A percentile compares a stretch with the other conserved stretches of the same genome.
These are phyloP conservation scores for Bacterosira constricta DNA, from an alignment of 108 stramenopile genomes.

Conservation along the genomic window DNA sequence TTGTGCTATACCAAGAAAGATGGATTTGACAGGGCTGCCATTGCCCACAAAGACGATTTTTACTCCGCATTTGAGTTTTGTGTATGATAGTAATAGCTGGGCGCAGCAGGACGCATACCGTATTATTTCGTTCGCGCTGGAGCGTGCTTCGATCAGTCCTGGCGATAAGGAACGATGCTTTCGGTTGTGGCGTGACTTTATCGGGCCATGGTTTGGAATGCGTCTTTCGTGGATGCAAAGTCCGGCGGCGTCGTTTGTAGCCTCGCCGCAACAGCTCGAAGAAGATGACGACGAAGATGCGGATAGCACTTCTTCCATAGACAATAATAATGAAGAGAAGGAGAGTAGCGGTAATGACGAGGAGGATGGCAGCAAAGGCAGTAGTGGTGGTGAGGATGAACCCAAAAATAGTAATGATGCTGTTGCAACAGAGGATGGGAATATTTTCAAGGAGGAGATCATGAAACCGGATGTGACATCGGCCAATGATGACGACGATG, in stretches of 20 bases:
- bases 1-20: conserved; percentile 39
- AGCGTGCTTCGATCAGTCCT: conserved; percentile 78
- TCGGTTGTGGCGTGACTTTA: conserved; percentile 84
- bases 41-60: conserved; percentile 79
- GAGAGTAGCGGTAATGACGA: conserved; percentile 62
- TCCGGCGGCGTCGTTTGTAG: conserved; percentile 58
- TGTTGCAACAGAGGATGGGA: conserved; percentile 1
- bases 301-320: not conserved
- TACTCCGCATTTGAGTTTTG: conserved; percentile 82
- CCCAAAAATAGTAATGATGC: conserved; percentile 16
- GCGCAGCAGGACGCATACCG: conserved; percentile 84
- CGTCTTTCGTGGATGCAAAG: conserved; percentile 74
- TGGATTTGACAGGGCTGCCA: conserved; percentile 77
- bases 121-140: conserved; percentile 82
- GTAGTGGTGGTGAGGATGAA: conserved; percentile 35
- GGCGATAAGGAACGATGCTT: conserved; percentile 85
- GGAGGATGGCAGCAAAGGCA: conserved; percentile 50
- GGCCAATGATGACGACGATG: not conserved
- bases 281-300: conserved; percentile 34
- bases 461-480: conserved; percentile 5
- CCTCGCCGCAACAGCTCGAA: conserved; percentile 32
- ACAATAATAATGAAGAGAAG: conserved; percentile 50
- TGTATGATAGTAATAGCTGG: conserved; percentile 73
- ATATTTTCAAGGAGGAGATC: conserved; percentile 12
- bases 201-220: conserved; percentile 85